Evolutionary conservation across 495 filamentous ascomycete species (phyloP), one percentile per base, ranked within the genome.

Genomic region (Hypoxylon subgilvum): DNA sequence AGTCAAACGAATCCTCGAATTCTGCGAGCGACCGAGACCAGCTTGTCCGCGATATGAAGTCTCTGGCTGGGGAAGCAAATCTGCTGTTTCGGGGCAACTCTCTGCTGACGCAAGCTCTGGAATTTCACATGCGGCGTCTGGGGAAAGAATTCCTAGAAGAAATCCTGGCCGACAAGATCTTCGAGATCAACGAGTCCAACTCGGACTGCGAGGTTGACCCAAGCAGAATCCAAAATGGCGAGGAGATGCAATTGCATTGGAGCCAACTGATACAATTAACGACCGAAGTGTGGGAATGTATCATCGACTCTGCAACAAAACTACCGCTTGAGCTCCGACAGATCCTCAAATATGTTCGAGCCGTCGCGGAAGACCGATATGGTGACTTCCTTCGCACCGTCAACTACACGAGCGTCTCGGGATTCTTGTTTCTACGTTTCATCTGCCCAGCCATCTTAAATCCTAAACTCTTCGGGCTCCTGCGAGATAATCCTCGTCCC

Each of bases 201-300:
- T 86, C 86, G 7, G 89, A 97, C 57, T 97, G 94, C 70, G 94
- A 99, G 68, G 92, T 99, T 9, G 93, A 99, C 70, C 94, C 94
- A 19, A 84, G 84, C 57, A 82, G 87, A 23, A 76, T 96, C 32
- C 77, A 84, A 48, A 79, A 84, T 32, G 77, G 80, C 2, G 88
- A 94, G 52, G 90, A 93, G 63, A 69, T 96, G 10, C 82, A 86
- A 22, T 84, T 88, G 47, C 93, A 97, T 68, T 97, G 94, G 94
- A 80, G 79, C 55, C 80, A 84, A 23, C 75, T 99, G 9, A 85
- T 94, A 32, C 74, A 78, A 13, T 79, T 92, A 17, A 96, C 92
- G 2, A 88, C 86, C 12, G 84, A 85, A 22, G 79, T 97, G 0
- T 99, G 94, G 94, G 84, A 87, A 42, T 80, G 85, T 12, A 97